Base-by-base conservation (phyloP, 2,329 filamentous ascomycete species). In the Penicillium sp. region DNA sequence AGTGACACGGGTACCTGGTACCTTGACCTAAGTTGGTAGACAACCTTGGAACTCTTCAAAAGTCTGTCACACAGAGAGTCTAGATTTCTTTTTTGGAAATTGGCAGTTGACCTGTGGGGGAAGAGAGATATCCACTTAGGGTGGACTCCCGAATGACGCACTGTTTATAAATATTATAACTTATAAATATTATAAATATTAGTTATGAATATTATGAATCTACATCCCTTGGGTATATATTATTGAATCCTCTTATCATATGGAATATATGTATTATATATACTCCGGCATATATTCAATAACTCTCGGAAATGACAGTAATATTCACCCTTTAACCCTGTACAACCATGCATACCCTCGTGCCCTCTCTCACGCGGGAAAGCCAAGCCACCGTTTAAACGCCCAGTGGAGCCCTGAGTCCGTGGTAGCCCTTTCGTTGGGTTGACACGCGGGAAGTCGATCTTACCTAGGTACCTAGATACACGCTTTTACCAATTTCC, bases 381-480 rank as follows among this genome's bases (percentile, higher is more conserved):
- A 35, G 57, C 57, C 57, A 63, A 58, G 57, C 23, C 57, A 54
- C 47, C 61, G 58, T 62, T 66, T 66, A 62, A 57, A 57, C 61
- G 62, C 63, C 62, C 59, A 40, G 64, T 66, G 64, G 64, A 58
- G 48, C 54, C 56, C 37, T 51, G 23, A 46, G 46, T n/a, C 38
- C 29, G 33, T 33, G 29, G 49, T 46, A 38, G 31, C 13, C 47
- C 43, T 46, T 40, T 60, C 46, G 42, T 52, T 59, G 51, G 54
- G 46, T 60, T 63, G 62, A 66, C 63, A 65, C 64, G 57, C 62
- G 62, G 62, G 57, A 62, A 61, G 61, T 55, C 59, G 42, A 65
- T 64, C 59, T 63, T 62, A 66, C 31, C 12, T 33, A 12, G 10
- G 29, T 31, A 31, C 27, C 23, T 29, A 29, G 8, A 10, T 29